Evolutionary conservation across 2,329 filamentous ascomycete genomes (phyloP), one percentile per base, ranked within the genome.

Genomic region (Penicillium vulpinum): DNA sequence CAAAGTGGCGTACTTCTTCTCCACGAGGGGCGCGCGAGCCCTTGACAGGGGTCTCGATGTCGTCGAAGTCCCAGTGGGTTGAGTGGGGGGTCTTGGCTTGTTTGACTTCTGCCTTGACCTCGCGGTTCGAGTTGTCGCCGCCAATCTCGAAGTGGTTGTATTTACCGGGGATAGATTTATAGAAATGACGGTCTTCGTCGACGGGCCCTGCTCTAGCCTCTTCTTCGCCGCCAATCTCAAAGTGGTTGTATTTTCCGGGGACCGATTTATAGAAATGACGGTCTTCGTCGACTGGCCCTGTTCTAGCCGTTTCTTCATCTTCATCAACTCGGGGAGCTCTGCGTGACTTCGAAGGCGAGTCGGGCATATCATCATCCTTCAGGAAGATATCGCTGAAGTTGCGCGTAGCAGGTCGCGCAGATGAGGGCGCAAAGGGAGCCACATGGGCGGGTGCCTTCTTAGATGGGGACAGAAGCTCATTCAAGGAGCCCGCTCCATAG

Each of bases 11-110:
- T 58, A 87, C 83, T 59, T 94, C 87, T 69, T 91, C 85, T 38
- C 82, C 78, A 58, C 87, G 83, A 51, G 83, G 73, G 73, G 88
- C 89, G 44, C 81, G 77, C 5, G 83, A 81, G 46, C 85, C 80
- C 80, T 96, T 96, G 62, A 88, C 83, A 0, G 93, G 93, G 0
- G 92, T 96, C 16, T 80, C 79, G 67, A 96, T 96, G 75, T 96
- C 92, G 59, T 91, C 85, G 74, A 97, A 97, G 47, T 86, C 86
- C 92, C 93, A 97, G 60, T 90, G 88, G 62, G 86, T 86, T 57
- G 82, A 79, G 70, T 91, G 87, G 53, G 81, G 80, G 69, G 65
- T 63, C 43, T 70, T 69, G 18, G 68, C 64, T 16, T 69, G 72
- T 3, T 61, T 63, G 53, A 66, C 59, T 52, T 55, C 57, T 10